Conservation (phyloP, 257 asterid species). For the Handroanthus guayacan region DNA sequence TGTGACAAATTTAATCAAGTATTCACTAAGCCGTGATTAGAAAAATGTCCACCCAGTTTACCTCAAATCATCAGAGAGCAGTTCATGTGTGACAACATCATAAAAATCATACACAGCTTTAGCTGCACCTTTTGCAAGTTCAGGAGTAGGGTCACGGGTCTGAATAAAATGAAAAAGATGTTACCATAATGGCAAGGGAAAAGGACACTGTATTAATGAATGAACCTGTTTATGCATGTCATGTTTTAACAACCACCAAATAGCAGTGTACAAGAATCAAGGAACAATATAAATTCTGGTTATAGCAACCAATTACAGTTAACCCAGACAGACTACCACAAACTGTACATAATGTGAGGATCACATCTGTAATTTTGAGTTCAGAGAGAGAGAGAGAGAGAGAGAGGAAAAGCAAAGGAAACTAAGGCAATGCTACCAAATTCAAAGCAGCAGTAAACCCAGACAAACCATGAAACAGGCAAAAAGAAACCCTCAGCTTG, state of each 20-base stretch:
- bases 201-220: slow-evolving; percentile 12
- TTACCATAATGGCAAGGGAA: slow-evolving; percentile 32
- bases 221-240: slow-evolving; percentile 19
- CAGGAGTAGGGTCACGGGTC: slow-evolving; percentile 85
- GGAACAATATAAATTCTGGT: not conserved
- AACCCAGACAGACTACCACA: slow-evolving; percentile 30
- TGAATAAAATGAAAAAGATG: slow-evolving; percentile 40
- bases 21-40: slow-evolving; percentile 13
- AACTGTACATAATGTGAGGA: slow-evolving; percentile 7
- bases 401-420: not conserved
- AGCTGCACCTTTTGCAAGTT: slow-evolving; percentile 93
- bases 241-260: slow-evolving; percentile 27
- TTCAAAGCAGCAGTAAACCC: slow-evolving; percentile 14
- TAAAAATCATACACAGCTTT: slow-evolving; percentile 85
- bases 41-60: slow-evolving; percentile 39
- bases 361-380: not conserved
- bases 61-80: slow-evolving; percentile 88
- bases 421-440: not conserved
- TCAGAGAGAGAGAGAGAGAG: not conserved
- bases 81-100: slow-evolving; percentile 93
- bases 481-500: slow-evolving; percentile 16
- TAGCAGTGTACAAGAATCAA: slow-evolving; percentile 12
- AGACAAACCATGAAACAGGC: not conserved
- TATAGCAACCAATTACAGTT: slow-evolving; percentile 28
- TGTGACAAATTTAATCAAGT: slow-evolving; percentile 6